Evolutionary conservation across 2,329 filamentous ascomycete genomes (phyloP), one percentile per base, ranked within the genome.

Genomic region (Trichoderma sp.): DNA sequence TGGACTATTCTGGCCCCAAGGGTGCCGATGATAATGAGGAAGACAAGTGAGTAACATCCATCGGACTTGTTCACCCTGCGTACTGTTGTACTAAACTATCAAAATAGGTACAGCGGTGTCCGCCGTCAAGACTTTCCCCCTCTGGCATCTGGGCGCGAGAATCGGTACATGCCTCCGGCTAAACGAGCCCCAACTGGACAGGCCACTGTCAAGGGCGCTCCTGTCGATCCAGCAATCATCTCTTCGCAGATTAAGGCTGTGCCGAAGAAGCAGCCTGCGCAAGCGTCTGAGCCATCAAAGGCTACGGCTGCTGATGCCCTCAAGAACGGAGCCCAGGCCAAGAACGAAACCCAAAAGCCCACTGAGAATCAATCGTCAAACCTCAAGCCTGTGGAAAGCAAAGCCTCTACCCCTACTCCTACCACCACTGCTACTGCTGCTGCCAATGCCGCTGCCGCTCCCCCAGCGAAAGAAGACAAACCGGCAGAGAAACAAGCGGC

Each of bases 81-180:
- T 4, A 24, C 9, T 6, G 14, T 30, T 39, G 15, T 30, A 30
- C 77, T 79, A 71, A 80, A 71, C 71, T 5, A 43, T 28, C 64
- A 12, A 75, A 75, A 74, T 74, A 93, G 92, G 80, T 98, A 98
- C 83, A 98, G 95, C 79, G 95, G 95, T 79, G 96, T 99, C 70
- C 91, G 91, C 74, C 91, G 95, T 74, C 86, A 89, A 74, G 91
- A 93, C 70, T 92, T 92, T 76, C 88, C 91, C 6, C 87, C 92
- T n/a, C 85, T 97, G 36, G 79, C 83, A 21, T 74, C 73, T 62
- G 83, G 81, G 57, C 82, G 85, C 21, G 84, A 86, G 75, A 89
- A 88, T 81, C 95, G 93, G 81, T 99, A 99, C 81, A 97, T 92
- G 0, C 95, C 96, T 39, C 96, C 96, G 5, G 95, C 93, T 21